Evolutionary conservation across 2,329 filamentous ascomycete species (phyloP).

Genomic region (Zasmidium angulare): DNA sequence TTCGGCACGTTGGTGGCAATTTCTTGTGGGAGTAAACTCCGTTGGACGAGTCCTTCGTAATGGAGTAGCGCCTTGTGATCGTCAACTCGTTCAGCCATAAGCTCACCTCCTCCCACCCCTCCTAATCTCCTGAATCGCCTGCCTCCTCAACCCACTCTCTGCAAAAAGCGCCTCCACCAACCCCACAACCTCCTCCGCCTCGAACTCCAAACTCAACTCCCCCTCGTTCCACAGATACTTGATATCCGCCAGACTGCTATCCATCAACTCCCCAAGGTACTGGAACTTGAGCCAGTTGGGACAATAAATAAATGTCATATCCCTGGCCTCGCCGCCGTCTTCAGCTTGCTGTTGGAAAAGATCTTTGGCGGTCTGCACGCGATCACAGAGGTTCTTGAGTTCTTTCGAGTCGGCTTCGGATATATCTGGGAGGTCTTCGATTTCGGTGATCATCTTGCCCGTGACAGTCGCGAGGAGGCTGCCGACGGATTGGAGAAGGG

Average conservation of each 20-base stretch:
- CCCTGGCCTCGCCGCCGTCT: conserved; percentile 36
- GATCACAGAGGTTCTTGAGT: conserved; percentile 58
- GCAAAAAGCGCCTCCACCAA: conserved; percentile 65
- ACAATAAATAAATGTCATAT: conserved; percentile 61
- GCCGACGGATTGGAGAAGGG: conserved; percentile 61
- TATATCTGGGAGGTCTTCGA: conserved; percentile 64
- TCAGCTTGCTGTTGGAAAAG: conserved; percentile 53
- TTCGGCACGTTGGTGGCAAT: no score
- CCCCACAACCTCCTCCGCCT: conserved; percentile 61
- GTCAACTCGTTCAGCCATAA: no score
- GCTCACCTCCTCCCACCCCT: conserved; percentile 20
- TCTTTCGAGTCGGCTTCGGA: conserved; percentile 62
- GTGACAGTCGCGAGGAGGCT: conserved; percentile 58
- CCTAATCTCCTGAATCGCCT: conserved; percentile 59
- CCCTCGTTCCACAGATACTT: conserved; percentile 65
- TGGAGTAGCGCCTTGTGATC: no score
- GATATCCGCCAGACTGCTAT: conserved; percentile 63
- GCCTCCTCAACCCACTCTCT: conserved; percentile 59
- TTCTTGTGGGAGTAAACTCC: no score
- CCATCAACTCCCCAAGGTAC: conserved; percentile 63
- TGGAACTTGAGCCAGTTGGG: conserved; percentile 66
- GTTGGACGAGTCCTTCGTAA: no score
- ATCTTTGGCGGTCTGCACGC: conserved; percentile 55
- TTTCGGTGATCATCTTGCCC: conserved; percentile 60
- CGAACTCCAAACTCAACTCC: conserved; percentile 63